A percentile compares a stretch with the other conserved stretches of the same genome.
Evolutionary conservation across 495 filamentous ascomycete genomes (phyloP).

Genomic region (Penicillium coffeae): DNA sequence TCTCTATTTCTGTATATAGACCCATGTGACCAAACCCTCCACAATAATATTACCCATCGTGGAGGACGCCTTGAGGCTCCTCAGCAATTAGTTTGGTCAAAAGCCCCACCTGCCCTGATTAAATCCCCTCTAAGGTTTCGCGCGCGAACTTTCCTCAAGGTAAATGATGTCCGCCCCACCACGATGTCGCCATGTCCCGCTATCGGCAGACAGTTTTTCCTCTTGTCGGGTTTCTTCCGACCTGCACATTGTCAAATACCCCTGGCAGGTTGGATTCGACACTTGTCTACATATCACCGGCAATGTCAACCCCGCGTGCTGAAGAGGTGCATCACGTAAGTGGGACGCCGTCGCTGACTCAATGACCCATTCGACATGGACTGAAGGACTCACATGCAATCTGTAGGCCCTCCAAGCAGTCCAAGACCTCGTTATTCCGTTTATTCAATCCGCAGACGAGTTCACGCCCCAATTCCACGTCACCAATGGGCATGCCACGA

Average conservation of each 20-base stretch:
- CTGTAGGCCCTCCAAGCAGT: constrained; percentile 67
- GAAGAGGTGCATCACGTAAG: constrained; percentile 46
- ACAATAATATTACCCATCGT: too few species aligned
- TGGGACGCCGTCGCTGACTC: too few species aligned
- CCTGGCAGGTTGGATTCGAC: too few species aligned
- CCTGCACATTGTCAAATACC: neutral
- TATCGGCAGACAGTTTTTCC: neutral
- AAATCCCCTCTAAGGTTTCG: too few species aligned
- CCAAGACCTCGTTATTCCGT: constrained; percentile 70
- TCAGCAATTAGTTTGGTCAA: too few species aligned
- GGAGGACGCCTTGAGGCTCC: too few species aligned
- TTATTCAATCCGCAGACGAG: constrained; percentile 72
- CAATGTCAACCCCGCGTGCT: constrained; percentile 28
- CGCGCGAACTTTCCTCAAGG: too few species aligned
- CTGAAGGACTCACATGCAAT: neutral
- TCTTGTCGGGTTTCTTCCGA: neutral
- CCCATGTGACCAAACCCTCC: too few species aligned
- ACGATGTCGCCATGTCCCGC: neutral
- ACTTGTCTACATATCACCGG: constrained; percentile 29
- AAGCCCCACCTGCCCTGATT: too few species aligned
- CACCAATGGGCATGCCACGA: constrained; percentile 41
- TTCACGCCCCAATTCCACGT: constrained; percentile 34
- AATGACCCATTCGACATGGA: too few species aligned
- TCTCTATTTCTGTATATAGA: too few species aligned
- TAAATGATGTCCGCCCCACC: neutral